Percentiles rank a stretch among this genome's conserved stretches.
These are phyloP conservation scores for Annona cherimola DNA, from an alignment of 164 flowering plant genomes.

Conservation along the genomic window DNA sequence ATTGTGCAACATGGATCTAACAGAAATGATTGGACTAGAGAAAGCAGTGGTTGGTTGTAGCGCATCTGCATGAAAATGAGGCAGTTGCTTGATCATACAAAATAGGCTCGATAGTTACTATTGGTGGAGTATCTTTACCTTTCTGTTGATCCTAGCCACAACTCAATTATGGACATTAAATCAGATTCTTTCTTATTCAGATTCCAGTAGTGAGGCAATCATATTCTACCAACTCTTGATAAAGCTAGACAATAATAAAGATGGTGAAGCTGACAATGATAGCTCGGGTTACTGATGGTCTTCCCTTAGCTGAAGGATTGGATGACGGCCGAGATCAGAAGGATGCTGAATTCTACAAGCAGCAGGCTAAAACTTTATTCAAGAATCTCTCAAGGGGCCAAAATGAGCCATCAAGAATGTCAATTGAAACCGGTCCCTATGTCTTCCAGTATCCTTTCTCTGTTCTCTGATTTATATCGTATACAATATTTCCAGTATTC, in stretches of 20 bases:
- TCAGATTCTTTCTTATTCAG: background rate
- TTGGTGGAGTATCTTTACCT: too few relatives aligned
- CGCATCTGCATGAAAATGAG: too few relatives aligned
- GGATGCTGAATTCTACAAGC: constrained; percentile 75
- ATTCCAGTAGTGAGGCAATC: background rate
- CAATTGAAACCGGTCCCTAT: constrained; percentile 76
- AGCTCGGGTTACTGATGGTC: constrained; percentile 80
- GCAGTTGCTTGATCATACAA: too few relatives aligned
- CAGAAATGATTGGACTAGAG: too few relatives aligned
- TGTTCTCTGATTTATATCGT: background rate
- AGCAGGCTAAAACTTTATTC: constrained; percentile 75
- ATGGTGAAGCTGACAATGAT: constrained; percentile 80
- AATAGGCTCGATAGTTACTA: too few relatives aligned
- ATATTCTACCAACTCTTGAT: background rate
- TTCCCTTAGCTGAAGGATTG: constrained; percentile 67
- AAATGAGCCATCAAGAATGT: constrained; percentile 77
- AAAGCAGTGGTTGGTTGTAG: too few relatives aligned
- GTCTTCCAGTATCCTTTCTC: constrained; percentile 73
- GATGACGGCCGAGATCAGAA: constrained; percentile 65
- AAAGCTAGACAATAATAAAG: background rate
- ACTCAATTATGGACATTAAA: background rate
- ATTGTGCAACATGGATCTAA: too few relatives aligned
- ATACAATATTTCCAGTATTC: too few relatives aligned
- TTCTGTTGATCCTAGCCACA: too few relatives aligned
- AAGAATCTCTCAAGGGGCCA: constrained; percentile 71